A percentile compares a stretch with the other conserved stretches of the same genome.
phyloP scores from a whole-genome alignment of 169 alveolate genomes.

The Eimeria necatrix region DNA sequence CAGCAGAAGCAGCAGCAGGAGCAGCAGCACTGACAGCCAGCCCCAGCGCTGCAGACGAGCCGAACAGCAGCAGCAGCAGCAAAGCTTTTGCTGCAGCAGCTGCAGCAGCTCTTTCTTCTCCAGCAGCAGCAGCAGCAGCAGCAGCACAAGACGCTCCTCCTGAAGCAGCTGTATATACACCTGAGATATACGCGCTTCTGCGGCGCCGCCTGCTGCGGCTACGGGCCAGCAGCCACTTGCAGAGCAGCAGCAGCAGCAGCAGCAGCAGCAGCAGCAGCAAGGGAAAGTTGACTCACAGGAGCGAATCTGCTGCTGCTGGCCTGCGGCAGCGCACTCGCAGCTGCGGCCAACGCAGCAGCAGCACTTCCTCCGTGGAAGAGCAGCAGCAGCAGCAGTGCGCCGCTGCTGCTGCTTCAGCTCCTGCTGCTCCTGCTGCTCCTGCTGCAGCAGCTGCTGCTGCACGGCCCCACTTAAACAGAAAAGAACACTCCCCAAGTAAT shows the following conservation, averaged over 20 bases:
- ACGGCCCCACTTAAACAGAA: too few species aligned
- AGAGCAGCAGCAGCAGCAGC: neutral
- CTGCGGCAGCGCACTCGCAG: neutral
- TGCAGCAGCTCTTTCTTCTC: neutral
- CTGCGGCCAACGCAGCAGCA: neutral
- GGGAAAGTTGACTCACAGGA: neutral
- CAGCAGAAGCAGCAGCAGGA: neutral
- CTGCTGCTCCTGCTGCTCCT: slow-evolving; percentile 37
- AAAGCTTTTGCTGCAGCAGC: neutral
- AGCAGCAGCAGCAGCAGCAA: neutral
- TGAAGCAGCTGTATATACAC: slow-evolving; percentile 26
- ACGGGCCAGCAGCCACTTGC: slow-evolving; percentile 60
- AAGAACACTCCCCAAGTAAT: neutral
- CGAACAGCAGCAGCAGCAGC: too few species aligned
- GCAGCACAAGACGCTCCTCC: neutral
- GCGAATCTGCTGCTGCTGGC: neutral
- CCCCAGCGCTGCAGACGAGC: too few species aligned
- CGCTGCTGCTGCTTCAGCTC: neutral
- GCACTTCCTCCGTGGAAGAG: neutral
- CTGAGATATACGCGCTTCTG: slow-evolving; percentile 36
- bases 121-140: slow-evolving; percentile 6
- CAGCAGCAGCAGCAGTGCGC: neutral
- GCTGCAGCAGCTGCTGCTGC: slow-evolving; percentile 9
- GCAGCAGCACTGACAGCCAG: too few species aligned
- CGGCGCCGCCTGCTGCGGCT: slow-evolving; percentile 67